Base-by-base conservation (phyloP, 352 stramenopile species). In the Pythium chondricola region DNA sequence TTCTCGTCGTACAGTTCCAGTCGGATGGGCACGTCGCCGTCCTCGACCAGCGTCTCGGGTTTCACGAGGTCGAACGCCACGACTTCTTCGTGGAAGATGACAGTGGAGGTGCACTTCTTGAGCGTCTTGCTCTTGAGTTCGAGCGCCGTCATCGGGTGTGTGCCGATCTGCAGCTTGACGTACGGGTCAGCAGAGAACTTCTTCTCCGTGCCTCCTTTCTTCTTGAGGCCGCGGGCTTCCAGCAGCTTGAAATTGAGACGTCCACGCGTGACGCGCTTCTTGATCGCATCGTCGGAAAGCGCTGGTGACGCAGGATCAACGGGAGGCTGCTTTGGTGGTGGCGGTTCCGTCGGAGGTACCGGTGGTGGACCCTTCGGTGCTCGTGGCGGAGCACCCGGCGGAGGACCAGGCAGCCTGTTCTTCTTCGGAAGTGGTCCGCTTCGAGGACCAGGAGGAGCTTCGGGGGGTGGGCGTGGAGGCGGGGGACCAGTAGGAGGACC, bases 1-100 rank as follows among this genome's bases (percentile, higher is more conserved):
- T 90, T 96, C 48, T 95, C 86, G 33, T 97, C 84, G 47, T 69
- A 96, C 0, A 97, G 6, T 42, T 95, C 84, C 18, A 96, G 65
- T 17, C 71, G 71, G 36, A 87, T 56, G n/a, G 74, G 58, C 26
- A 89, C 52, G 30, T 89, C 80, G 29, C 92, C 74, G 45, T 87
- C 69, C 2, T 70, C 62, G 10, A 96, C 54, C 6, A 95, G 73
- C 8, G 65, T 69, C 2, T 69, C 49, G 4, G 87, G 84, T n/a
- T 96, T 68, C 0, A 77, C 71, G 31, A 97, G 56, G 40, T 97
- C 85, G 31, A 95, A 93, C 4, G 58, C 40, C 4, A 96, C 62
- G 21, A 83, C 52, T 38, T 95, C 87, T 49, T 95, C 78, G 18
- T 92, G 77, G 69, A 97, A 97, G 27, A 88, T 76, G 5, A 91